Evolutionary conservation across 2,329 filamentous ascomycete genomes (phyloP).

Genomic region (Aspergillus carbonarius): DNA sequence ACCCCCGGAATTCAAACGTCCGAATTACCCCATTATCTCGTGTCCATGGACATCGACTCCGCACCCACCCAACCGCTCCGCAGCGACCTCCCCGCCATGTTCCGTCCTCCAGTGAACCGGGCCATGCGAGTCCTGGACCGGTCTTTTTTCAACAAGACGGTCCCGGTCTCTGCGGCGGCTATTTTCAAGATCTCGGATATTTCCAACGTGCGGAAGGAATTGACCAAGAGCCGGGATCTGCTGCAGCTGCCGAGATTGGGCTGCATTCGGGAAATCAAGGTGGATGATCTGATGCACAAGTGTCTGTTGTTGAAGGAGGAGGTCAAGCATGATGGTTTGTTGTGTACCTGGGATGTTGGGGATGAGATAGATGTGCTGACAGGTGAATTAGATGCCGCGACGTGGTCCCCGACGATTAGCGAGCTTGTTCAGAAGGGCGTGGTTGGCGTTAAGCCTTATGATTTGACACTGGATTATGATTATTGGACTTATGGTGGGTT

Average conservation of each 20-base stretch:
- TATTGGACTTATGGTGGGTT: slow-evolving; percentile 77
- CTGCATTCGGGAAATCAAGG: slow-evolving; percentile 57
- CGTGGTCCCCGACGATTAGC: slow-evolving; percentile 71
- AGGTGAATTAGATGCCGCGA: slow-evolving; percentile 58
- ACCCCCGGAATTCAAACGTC: background rate
- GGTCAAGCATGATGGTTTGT: slow-evolving; percentile 43
- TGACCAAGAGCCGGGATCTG: slow-evolving; percentile 66
- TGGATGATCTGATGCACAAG: slow-evolving; percentile 44
- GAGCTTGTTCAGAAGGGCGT: slow-evolving; percentile 68
- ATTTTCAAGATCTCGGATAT: slow-evolving; percentile 75
- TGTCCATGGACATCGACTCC: slow-evolving; percentile 18
- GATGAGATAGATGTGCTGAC: slow-evolving; percentile 8
- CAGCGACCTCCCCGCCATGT: slow-evolving; percentile 51
- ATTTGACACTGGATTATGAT: slow-evolving; percentile 74
- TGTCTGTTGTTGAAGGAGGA: slow-evolving; percentile 41
- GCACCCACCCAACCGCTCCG: slow-evolving; percentile 18
- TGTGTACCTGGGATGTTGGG: background rate
- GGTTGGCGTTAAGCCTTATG: slow-evolving; percentile 71
- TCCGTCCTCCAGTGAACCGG: slow-evolving; percentile 78
- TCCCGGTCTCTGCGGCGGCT: slow-evolving; percentile 75
- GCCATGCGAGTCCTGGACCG: slow-evolving; percentile 79
- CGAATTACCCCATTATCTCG: too few relatives aligned
- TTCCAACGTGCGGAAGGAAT: slow-evolving; percentile 64
- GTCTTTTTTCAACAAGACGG: slow-evolving; percentile 73
- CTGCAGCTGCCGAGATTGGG: slow-evolving; percentile 64